A percentile compares a stretch with the other conserved stretches of the same genome.
Evolutionary conservation across 2,329 filamentous ascomycete genomes (phyloP).

Genomic region (Fusarium camptoceras): DNA sequence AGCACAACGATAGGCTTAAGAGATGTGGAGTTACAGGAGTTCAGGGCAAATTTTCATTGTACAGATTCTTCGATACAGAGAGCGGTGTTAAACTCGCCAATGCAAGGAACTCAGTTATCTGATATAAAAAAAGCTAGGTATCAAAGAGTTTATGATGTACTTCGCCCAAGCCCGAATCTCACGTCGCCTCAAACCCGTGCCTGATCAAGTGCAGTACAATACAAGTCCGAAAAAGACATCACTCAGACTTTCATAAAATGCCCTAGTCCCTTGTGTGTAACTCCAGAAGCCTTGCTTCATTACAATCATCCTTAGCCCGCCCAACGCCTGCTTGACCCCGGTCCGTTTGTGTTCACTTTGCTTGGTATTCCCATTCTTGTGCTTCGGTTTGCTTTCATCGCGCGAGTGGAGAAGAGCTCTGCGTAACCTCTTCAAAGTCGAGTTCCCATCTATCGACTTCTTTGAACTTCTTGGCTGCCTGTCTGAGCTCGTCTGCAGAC

Average conservation of each 20-base stretch:
- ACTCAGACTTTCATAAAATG: slow-evolving; percentile 35
- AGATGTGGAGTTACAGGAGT: slow-evolving; percentile 36
- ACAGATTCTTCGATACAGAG: slow-evolving; percentile 4
- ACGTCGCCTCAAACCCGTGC: slow-evolving; percentile 3
- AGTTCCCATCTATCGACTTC: slow-evolving; percentile 78
- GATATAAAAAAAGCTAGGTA: slow-evolving; percentile 35
- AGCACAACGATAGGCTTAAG: neutral
- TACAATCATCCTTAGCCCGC: slow-evolving; percentile 8
- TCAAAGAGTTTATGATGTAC: slow-evolving; percentile 12
- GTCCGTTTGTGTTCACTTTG: slow-evolving; percentile 1
- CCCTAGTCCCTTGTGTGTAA: slow-evolving; percentile 23
- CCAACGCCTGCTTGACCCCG: slow-evolving; percentile 26
- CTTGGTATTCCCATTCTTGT: neutral
- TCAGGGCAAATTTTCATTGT: slow-evolving; percentile 10
- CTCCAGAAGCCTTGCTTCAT: slow-evolving; percentile 27
- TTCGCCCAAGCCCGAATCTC: neutral
- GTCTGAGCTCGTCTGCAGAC: slow-evolving; percentile 66
- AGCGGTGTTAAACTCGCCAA: slow-evolving; percentile 14
- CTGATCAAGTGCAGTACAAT: slow-evolving; percentile 20
- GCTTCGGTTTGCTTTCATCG: slow-evolving; percentile 51
- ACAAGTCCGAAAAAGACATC: slow-evolving; percentile 36
- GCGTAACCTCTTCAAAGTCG: slow-evolving; percentile 72
- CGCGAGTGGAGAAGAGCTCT: slow-evolving; percentile 65
- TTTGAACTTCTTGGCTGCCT: slow-evolving; percentile 71
- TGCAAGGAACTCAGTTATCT: slow-evolving; percentile 32